Conservation (phyloP, 1,284 basidiomycete species). For the Ustilago curta region DNA sequence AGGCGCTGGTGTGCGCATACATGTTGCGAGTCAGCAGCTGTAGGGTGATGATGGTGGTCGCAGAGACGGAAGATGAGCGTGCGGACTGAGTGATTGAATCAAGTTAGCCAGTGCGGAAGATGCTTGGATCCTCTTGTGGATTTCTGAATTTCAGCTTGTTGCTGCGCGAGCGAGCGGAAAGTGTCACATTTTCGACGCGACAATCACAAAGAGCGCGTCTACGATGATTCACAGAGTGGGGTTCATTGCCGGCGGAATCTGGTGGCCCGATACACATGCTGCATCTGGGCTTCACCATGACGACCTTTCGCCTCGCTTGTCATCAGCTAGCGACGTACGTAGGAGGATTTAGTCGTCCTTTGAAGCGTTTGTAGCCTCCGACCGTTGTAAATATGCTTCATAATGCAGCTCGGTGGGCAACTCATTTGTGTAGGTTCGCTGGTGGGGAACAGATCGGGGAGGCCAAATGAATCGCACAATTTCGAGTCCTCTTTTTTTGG, state of each 20-base stretch:
- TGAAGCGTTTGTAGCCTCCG: no score
- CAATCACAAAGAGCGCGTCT: slow-evolving; percentile 5
- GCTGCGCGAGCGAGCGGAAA: slow-evolving; percentile 8
- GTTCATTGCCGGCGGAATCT: slow-evolving; percentile 1
- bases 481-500: slow-evolving; percentile 8
- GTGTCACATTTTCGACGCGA: slow-evolving; percentile 26
- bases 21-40: neutral
- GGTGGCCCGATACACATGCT: slow-evolving; percentile 1
- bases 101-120: neutral
- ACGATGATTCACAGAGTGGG: neutral
- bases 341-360: no score
- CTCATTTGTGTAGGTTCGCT: neutral
- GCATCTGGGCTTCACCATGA: no score
- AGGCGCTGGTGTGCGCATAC: slow-evolving; percentile 22
- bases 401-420: neutral
- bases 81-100: neutral
- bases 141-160: neutral
- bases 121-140: neutral
- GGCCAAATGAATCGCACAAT: neutral
- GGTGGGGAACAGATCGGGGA: neutral
- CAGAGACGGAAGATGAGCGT: slow-evolving; percentile 6
- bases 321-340: no score
- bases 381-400: neutral
- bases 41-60: slow-evolving; percentile 7
- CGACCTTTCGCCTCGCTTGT: no score